Conservation (phyloP, 805 yeast species). For the Pichia ethanolica region DNA sequence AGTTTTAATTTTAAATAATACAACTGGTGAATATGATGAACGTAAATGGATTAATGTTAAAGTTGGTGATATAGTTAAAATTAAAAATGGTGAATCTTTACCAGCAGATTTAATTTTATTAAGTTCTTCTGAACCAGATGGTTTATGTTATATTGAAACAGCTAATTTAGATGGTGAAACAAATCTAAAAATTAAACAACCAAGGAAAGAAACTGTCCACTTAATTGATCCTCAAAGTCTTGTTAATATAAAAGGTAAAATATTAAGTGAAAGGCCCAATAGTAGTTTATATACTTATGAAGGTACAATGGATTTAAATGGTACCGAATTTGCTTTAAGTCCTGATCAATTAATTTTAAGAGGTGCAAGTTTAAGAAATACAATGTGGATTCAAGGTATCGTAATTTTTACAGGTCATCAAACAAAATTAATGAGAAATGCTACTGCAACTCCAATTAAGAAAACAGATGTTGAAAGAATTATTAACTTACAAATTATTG, state of each 20-base stretch:
- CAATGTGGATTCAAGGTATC: conserved; percentile 90
- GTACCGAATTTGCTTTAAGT: conserved; percentile 56
- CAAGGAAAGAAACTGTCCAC: conserved; percentile 68
- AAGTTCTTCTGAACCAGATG: conserved; percentile 96
- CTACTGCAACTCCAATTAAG: conserved; percentile 97
- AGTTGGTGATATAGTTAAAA: conserved; percentile 87
- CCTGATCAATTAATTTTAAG: conserved; percentile 90
- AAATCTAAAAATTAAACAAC: conserved; percentile 88
- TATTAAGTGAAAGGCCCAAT: conserved; percentile 87
- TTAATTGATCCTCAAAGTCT: conserved; percentile 60
- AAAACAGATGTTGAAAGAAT: conserved; percentile 95
- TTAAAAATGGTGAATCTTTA: conserved; percentile 78
- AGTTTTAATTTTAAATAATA: conserved; percentile 54
- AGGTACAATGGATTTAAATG: conserved; percentile 65
- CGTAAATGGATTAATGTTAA: conserved; percentile 80
- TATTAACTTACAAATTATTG: conserved; percentile 86
- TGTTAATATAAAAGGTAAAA: conserved; percentile 45
- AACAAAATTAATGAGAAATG: conserved; percentile 95
- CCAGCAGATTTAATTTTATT: conserved; percentile 88
- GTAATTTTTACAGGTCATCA: conserved; percentile 97
- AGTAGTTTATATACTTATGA: conserved; percentile 91
- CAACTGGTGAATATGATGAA: conserved; percentile 51
- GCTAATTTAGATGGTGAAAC: conserved; percentile 98
- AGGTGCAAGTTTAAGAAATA: conserved; percentile 93
- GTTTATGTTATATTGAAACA: conserved; percentile 93